A percentile compares a stretch with the other conserved stretches of the same genome.
Conservation (phyloP, 1,284 basidiomycete species). For the Heterobasidion irregulare region DNA sequence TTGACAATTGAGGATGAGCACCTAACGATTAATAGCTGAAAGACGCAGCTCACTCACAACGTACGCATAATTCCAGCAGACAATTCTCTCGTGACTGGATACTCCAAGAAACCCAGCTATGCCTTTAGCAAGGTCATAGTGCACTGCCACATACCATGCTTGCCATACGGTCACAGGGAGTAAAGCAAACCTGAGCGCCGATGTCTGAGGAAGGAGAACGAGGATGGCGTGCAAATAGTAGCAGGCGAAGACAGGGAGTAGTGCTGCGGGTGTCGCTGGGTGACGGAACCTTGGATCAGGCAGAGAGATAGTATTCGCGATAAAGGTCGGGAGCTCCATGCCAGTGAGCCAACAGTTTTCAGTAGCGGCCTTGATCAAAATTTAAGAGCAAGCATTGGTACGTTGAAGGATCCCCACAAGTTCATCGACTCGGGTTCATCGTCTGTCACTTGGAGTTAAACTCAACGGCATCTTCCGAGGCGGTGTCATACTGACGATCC, state of each 20-base stretch:
- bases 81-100: slow-evolving; percentile 20
- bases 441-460: no score
- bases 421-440: no score
- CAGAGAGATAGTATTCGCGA: background rate
- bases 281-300: slow-evolving; percentile 5
- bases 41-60: slow-evolving; percentile 19
- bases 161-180: slow-evolving; percentile 33
- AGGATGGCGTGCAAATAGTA: slow-evolving; percentile 41
- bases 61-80: slow-evolving; percentile 26
- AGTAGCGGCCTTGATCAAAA: no score
- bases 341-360: no score
- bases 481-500: no score
- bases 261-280: slow-evolving; percentile 8
- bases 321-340: no score
- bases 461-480: no score
- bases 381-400: no score
- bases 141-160: slow-evolving; percentile 28
- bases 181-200: slow-evolving; percentile 30
- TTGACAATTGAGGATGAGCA: background rate
- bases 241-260: slow-evolving; percentile 30
- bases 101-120: slow-evolving; percentile 6
- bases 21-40: background rate
- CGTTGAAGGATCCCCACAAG: no score
- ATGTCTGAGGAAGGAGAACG: slow-evolving; percentile 34
- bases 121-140: slow-evolving; percentile 29